phyloP scores from a whole-genome alignment of 768 basidiomycete genomes.

The Auricularia sp. region DNA sequence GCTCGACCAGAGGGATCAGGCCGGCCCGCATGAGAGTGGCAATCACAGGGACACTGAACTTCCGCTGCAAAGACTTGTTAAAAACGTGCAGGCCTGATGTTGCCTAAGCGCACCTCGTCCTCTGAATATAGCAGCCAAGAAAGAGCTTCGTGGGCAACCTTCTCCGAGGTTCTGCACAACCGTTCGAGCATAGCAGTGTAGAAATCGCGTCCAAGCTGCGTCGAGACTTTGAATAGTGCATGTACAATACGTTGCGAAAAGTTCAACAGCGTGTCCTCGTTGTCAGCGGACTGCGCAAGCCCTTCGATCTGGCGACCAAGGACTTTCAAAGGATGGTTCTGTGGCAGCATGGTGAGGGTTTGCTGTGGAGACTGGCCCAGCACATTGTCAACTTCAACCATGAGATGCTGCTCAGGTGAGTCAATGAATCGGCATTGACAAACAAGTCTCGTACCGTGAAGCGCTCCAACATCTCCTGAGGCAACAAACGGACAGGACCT shows the following conservation, averaged over 20 bases:
- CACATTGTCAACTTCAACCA: conserved; percentile 69
- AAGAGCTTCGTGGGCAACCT: conserved; percentile 81
- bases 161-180: conserved; percentile 79
- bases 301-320: conserved; percentile 75
- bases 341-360: conserved; percentile 59
- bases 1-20: conserved; percentile 63
- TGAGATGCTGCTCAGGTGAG: conserved; percentile 28
- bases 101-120: conserved; percentile 63
- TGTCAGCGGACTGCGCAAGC: conserved; percentile 72
- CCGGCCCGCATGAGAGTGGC: conserved; percentile 78
- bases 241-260: conserved; percentile 98
- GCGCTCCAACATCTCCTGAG: conserved; percentile 82
- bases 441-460: conserved; percentile 50
- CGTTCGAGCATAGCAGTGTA: conserved; percentile 85
- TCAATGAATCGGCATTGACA: neutral
- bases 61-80: conserved; percentile 49
- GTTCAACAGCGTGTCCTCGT: conserved; percentile 75
- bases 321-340: conserved; percentile 79
- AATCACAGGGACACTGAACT: conserved; percentile 91
- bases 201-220: conserved; percentile 82
- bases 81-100: conserved; percentile 2
- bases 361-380: conserved; percentile 61
- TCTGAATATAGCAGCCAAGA: conserved; percentile 95
- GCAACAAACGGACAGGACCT: conserved; percentile 30
- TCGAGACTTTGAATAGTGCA: conserved; percentile 80